Base-by-base conservation (phyloP, 345 rosid species). In the Pistacia integerrima region DNA sequence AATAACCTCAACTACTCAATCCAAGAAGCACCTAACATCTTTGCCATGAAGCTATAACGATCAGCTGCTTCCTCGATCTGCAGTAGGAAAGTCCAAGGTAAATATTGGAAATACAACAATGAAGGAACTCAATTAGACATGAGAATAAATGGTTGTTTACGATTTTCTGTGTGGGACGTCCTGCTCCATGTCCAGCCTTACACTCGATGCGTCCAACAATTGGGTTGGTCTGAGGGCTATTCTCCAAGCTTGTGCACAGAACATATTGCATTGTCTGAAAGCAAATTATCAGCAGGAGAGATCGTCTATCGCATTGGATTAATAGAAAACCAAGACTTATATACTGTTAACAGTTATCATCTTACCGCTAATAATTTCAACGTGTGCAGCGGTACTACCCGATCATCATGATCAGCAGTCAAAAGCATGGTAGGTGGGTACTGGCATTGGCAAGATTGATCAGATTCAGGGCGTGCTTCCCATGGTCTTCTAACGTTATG, bases 361-460 rank as follows among this genome's bases (percentile, higher is more conserved):
- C 97, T 81, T 78, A 93, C 99, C 74, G 98, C 99, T 80, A 93
- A 86, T 74, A 93, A 76, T 81, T 95, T 95, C 75, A 92, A 82
- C 0, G 99, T 85, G 79, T 95, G 99, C 65, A 90, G 83, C 16
- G 99, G 98, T 65, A 95, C 98, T 22, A 95, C 92, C 46, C 98
- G 88, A 77, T 96, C 98, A 55, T 96, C 99, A 10, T 96, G 99
- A 82, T 96, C 99, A 48, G 99, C 99, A 5, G 97, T 95, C 84
- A 95, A 85, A 44, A 95, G 83, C 97, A 95, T 90, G 52, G 98
- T 95, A 22, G 99, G 51, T 33, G 99, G 98, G 73, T 93, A 54
- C 57, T 54, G 57, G 46, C 46, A 95, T 77, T 93, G 98, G 46
- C 78, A 76, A 48, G 80, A 70, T 72, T 35, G 57, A 75, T 80